Evolutionary conservation across 768 basidiomycete species (phyloP).

Genomic region (Neoboletus subvelutipes): DNA sequence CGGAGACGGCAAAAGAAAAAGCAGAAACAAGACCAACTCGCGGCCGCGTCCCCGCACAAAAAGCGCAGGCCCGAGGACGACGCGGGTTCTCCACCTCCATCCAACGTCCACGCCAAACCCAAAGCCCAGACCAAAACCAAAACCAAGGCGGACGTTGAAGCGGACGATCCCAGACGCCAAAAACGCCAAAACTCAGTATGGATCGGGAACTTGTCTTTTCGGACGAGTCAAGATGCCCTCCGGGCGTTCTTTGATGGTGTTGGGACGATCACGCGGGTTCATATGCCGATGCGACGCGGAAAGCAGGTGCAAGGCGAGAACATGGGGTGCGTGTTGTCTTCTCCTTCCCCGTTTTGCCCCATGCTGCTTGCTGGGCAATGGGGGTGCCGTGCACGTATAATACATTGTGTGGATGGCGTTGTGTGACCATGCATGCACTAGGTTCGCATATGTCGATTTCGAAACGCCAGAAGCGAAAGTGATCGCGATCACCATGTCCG

Average conservation of each 20-base stretch:
- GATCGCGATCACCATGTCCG: slow-evolving; percentile 77
- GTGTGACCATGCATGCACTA: slow-evolving; percentile 32
- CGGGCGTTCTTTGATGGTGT: slow-evolving; percentile 65
- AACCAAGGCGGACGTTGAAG: background rate
- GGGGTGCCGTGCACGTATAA: too few relatives aligned
- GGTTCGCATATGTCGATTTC: slow-evolving; percentile 98
- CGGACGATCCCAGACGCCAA: slow-evolving; percentile 20
- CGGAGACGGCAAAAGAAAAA: slow-evolving; percentile 60
- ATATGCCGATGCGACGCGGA: slow-evolving; percentile 81
- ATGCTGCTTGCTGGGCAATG: background rate
- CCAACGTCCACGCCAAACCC: background rate
- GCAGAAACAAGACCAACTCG: slow-evolving; percentile 25
- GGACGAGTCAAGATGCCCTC: slow-evolving; percentile 77
- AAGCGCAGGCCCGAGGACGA: slow-evolving; percentile 46
- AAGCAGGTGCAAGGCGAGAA: slow-evolving; percentile 61
- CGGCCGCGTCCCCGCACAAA: slow-evolving; percentile 31
- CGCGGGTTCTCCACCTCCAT: background rate
- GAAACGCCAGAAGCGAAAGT: slow-evolving; percentile 69
- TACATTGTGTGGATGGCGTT: background rate
- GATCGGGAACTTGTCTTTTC: slow-evolving; percentile 94
- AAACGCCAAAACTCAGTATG: slow-evolving; percentile 87
- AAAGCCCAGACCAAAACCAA: background rate
- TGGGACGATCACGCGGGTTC: slow-evolving; percentile 74
- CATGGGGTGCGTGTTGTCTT: slow-evolving; percentile 60
- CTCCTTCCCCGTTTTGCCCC: background rate